Conservation (phyloP, 768 basidiomycete species). For the Pleurotus ostreatus region DNA sequence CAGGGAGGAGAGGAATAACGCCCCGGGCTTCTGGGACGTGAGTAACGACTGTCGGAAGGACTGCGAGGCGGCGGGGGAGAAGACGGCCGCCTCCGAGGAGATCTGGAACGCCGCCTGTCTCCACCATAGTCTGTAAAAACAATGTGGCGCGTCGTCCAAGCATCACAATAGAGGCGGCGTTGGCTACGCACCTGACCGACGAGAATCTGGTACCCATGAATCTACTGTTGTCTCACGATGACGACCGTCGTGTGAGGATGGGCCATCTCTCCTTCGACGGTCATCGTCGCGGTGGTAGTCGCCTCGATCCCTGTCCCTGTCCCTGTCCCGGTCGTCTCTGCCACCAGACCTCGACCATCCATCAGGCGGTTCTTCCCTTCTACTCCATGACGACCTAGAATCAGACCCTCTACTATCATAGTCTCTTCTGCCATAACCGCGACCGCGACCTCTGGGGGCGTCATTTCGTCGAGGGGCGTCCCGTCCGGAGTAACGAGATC, state of each 20-base stretch:
- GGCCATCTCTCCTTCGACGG: constrained; percentile 18
- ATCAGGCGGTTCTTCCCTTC: neutral
- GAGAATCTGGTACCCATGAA: constrained; percentile 1
- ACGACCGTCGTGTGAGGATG: constrained; percentile 17
- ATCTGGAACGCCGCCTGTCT: constrained; percentile 15
- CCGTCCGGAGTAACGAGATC: neutral
- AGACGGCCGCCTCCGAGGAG: constrained; percentile 19
- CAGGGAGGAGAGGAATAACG: constrained; percentile 5
- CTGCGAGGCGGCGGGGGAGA: constrained; percentile 11
- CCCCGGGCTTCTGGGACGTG: neutral
- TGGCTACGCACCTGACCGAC: constrained; percentile 1
- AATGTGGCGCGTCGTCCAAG: neutral
- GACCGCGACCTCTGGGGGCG: neutral
- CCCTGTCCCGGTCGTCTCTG: constrained; percentile 13
- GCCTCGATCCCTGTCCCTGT: constrained; percentile 17
- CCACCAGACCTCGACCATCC: neutral
- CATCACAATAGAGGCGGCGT: neutral
- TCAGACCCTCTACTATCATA: neutral
- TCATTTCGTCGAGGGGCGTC: neutral
- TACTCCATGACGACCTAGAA: neutral
- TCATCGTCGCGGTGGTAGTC: constrained; percentile 21
- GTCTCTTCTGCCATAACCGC: neutral
- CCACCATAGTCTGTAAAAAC: neutral
- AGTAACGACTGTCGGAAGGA: neutral
- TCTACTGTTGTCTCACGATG: constrained; percentile 1